Base-by-base conservation (phyloP, 164 flowering plant species). In the Macadamia tetraphylla region DNA sequence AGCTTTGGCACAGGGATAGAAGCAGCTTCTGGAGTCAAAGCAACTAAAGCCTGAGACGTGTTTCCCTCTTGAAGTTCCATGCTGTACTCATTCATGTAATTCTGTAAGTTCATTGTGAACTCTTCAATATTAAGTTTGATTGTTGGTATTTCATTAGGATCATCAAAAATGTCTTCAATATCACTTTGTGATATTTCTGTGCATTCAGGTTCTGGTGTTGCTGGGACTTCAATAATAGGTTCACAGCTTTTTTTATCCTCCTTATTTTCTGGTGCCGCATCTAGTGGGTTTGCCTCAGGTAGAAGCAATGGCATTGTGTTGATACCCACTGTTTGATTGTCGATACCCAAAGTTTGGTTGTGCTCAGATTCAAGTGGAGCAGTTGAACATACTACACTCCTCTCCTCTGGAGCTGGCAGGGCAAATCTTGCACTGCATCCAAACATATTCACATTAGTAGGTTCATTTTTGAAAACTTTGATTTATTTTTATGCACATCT, bases 381-480 rank as follows among this genome's bases (percentile, higher is more conserved):
- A 42, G 70, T 68, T 70, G 84, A 74, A 73, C 73, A 70, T 60
- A 86, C 85, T 18, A 89, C 76, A 64, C 89, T 73, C 76, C 80
- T 91, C 66, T 92, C 94, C 69, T 86, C 90, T 73, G 99, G 88
- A 12, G 82, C 96, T 59, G 98, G 98, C 43, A 95, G 82, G 57
- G 96, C 85, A 73, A 92, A 94, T 68, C 97, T 85, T 67, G 99
- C 96, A 81, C 99, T 95, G 87, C 71, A 78, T 29, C 46, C 46
- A 57, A 72, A 65, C 49, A 73, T 43, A 11, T 63, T 58, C 7
- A 23, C 23, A 32, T 53, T 65, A 73, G 69, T 32, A 61, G 49
- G 63, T 44, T 62, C 29, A 73, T 43, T 9, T 42, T 58, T 52
- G 62, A 9, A 56, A 63, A 15, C 23, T 9, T n/a, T 29, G 53